These are phyloP conservation scores for Diaporthe sp. DNA, from an alignment of 2,329 filamentous ascomycete species.

Conservation along the genomic window DNA sequence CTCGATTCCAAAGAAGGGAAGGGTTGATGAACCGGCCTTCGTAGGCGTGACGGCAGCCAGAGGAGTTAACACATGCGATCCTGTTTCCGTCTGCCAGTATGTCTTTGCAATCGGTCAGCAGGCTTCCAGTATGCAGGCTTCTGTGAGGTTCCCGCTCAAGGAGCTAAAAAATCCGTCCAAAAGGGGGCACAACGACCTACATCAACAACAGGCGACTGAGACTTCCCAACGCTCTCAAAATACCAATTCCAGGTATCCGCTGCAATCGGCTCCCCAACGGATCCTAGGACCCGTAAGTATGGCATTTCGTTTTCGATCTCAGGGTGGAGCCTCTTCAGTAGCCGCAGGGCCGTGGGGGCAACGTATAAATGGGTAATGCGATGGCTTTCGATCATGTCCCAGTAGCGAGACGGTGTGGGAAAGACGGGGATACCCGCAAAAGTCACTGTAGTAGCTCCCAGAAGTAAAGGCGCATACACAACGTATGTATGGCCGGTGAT, in stretches of 20 bases:
- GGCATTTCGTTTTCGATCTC: conserved; percentile 86
- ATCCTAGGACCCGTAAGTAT: conserved; percentile 88
- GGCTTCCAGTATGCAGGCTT: no score
- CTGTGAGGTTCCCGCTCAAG: no score
- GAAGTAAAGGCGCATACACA: conserved; percentile 92
- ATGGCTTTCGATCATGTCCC: conserved; percentile 97
- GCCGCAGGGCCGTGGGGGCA: conserved; percentile 89
- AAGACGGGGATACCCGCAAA: conserved; percentile 98
- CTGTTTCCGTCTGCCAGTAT: conserved; percentile 99
- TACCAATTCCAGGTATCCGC: conserved; percentile 99
- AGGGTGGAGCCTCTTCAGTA: conserved; percentile 95
- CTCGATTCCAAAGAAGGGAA: conserved; percentile 98
- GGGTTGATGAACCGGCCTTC: conserved; percentile 93
- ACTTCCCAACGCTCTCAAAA: conserved; percentile 92
- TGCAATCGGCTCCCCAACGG: conserved; percentile 99
- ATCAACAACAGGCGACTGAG: conserved; percentile 92
- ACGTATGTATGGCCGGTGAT: conserved; percentile 99
- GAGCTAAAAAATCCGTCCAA: no score
- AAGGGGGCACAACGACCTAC: conserved; percentile 64
- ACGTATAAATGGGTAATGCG: conserved; percentile 98
- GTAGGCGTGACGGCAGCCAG: conserved; percentile 93
- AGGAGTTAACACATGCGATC: conserved; percentile 94
- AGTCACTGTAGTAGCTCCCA: conserved; percentile 95
- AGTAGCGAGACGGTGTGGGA: conserved; percentile 97
- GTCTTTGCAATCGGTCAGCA: conserved; percentile 66